Conservation (phyloP, 2,329 filamentous ascomycete genomes). For the Sarocladium brachiariae region DNA sequence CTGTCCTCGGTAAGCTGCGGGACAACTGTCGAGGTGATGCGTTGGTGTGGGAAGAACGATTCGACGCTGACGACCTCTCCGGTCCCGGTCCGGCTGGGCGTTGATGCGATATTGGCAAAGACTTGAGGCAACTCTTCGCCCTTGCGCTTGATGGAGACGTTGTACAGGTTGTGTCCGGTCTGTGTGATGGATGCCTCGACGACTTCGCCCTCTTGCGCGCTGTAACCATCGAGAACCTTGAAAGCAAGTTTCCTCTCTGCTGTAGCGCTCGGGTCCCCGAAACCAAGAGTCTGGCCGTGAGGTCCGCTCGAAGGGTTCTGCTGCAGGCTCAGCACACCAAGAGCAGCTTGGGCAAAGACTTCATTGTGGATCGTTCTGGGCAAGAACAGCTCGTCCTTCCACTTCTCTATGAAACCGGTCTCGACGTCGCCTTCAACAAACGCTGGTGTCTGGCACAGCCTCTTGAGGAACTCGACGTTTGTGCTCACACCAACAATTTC, state of each 20-base stretch:
- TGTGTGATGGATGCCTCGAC: constrained; percentile 46
- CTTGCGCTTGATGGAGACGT: constrained; percentile 37
- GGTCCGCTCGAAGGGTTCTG: constrained; percentile 23
- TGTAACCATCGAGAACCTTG: constrained; percentile 53
- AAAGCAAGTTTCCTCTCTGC: constrained; percentile 43
- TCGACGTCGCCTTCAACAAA: constrained; percentile 88
- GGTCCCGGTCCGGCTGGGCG: constrained; percentile 27
- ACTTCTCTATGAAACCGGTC: constrained; percentile 92
- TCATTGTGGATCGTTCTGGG: constrained; percentile 57
- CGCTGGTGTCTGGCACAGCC: constrained; percentile 70
- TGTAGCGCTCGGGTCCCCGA: constrained; percentile 37
- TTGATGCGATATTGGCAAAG: constrained; percentile 36
- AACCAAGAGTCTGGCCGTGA: constrained; percentile 48
- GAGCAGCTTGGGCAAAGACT: constrained; percentile 77
- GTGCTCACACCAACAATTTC: constrained; percentile 90
- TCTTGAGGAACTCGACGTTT: constrained; percentile 95
- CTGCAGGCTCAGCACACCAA: constrained; percentile 60
- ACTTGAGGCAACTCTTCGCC: constrained; percentile 29
- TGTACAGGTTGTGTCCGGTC: constrained; percentile 39
- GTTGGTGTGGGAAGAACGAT: constrained; percentile 70
- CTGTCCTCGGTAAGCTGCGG: constrained; percentile 44
- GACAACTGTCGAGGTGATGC: constrained; percentile 74
- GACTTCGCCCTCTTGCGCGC: constrained; percentile 57
- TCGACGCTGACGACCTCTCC: constrained; percentile 25
- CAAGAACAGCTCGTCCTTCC: constrained; percentile 71